Evolutionary conservation across 306 rosid genomes (phyloP), one percentile per base, ranked within the genome.

Genomic region (Astragalus glycyphyllos): DNA sequence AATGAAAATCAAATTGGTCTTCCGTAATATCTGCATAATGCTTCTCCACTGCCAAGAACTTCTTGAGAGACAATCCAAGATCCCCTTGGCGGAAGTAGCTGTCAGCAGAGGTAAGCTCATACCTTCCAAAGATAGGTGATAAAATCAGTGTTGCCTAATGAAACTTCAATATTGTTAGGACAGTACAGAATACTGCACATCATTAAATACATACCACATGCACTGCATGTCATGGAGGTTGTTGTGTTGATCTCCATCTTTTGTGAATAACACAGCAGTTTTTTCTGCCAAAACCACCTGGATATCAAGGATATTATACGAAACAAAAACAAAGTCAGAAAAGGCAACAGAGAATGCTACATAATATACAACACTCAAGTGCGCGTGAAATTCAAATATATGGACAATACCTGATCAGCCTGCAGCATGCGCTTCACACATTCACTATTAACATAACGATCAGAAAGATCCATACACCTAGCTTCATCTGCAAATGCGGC

Each of bases 171-270:
- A 71, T 42, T 34, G 47, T 67, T 31, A 44, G 51, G 13, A 81
- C 37, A 26, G 55, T 44, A 41, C 47, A 51, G 20, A 75, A 71
- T 75, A 62, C 6, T 14, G 68, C 61, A 51, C 54, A 76, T 60
- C 65, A 50, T 58, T 57, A 77, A 60, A 79, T 71, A 85, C 96
- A 7, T 14, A 95, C 99, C 99, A 95, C 97, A 95, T 95, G 97
- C 99, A 95, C 86, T 95, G 99, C 99, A 95, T 95, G 84, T 95
- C 99, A 82, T 95, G 97, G 50, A 95, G 96, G 78, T 95, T 95
- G 84, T 88, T 95, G 82, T 95, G 96, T 73, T 91, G 97, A 76
- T 95, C 99, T 58, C 99, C 99, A 6, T 95, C 99, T 84, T 95
- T 95, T 5, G 99, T 95, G 86, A 95, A 95, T 80, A 95, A 79